phyloP scores from a whole-genome alignment of 768 basidiomycete species.

The Kwoniella bestiolae region DNA sequence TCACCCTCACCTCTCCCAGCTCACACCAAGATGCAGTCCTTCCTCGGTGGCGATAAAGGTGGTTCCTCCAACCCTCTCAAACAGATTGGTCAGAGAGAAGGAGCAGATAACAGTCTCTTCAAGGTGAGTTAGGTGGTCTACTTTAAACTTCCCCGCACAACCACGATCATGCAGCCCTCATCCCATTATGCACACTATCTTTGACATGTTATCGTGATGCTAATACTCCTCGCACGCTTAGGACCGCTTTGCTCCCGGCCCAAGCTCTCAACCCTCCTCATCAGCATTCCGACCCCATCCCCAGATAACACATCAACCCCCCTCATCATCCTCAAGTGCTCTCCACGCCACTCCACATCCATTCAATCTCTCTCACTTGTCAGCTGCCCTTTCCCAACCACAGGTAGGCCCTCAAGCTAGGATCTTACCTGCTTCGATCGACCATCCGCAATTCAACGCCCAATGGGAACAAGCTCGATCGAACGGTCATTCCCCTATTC shows the following conservation, averaged over 20 bases:
- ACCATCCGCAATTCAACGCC: constrained; percentile 26
- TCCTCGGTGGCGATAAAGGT: constrained; percentile 76
- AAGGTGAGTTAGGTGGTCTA: constrained; percentile 63
- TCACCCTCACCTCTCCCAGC: too few relatives aligned
- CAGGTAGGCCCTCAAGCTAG: not conserved
- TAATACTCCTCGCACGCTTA: too few relatives aligned
- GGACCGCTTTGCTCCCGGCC: constrained; percentile 19
- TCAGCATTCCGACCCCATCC: constrained; percentile 11
- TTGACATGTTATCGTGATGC: too few relatives aligned
- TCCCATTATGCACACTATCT: not conserved
- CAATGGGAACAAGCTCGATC: constrained; percentile 43
- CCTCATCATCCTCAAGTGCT: constrained; percentile 5
- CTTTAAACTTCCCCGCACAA: too few relatives aligned
- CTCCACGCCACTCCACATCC: constrained; percentile 38
- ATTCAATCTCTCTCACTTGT: constrained; percentile 47
- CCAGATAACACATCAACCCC: constrained; percentile 1
- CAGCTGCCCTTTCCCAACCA: constrained; percentile 33
- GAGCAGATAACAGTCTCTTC: constrained; percentile 84
- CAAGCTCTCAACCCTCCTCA: constrained; percentile 9
- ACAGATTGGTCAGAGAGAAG: constrained; percentile 86
- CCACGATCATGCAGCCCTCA: not conserved
- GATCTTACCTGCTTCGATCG: constrained; percentile 14
- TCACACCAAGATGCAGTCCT: constrained; percentile 53
- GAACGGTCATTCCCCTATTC: constrained; percentile 30
- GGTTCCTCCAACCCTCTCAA: constrained; percentile 81